Conservation (phyloP, 2,329 filamentous ascomycete genomes). For the Pyricularia grisea region DNA sequence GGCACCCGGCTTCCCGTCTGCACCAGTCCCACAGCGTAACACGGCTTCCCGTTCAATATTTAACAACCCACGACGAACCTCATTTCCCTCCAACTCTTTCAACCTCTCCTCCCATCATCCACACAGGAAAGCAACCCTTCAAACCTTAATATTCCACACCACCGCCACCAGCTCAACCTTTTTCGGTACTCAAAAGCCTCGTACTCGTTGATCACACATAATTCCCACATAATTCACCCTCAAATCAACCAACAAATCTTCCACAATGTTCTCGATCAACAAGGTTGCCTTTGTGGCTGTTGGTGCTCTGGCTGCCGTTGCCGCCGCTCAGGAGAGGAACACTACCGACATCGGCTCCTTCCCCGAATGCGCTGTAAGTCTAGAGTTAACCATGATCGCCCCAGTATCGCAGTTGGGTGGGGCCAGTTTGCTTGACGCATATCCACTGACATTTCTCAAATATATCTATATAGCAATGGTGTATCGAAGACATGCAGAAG, state of each 20-base stretch:
- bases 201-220: neutral
- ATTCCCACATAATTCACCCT: neutral
- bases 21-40: neutral
- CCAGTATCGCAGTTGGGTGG: neutral
- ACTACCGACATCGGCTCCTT: slow-evolving; percentile 27
- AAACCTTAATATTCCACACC: neutral
- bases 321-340: slow-evolving; percentile 27
- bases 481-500: slow-evolving; percentile 40
- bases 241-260: neutral
- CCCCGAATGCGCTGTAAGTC: slow-evolving; percentile 44
- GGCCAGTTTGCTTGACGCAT: neutral
- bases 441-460: neutral
- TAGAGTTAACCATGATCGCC: neutral
- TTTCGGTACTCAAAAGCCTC: neutral
- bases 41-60: slow-evolving; percentile 1
- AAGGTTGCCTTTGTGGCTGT: slow-evolving; percentile 19
- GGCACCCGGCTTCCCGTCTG: neutral
- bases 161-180: neutral
- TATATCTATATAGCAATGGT: slow-evolving; percentile 15
- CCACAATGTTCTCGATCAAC: neutral
- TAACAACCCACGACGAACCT: neutral
- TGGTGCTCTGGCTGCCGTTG: slow-evolving; percentile 29
- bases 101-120: neutral
- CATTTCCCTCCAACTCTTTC: neutral
- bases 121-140: neutral